Percentiles rank a stretch among this genome's conserved stretches.
Evolutionary conservation across 78 protist species (phyloP).

Genomic region (Chrysochromulina tobinii): DNA sequence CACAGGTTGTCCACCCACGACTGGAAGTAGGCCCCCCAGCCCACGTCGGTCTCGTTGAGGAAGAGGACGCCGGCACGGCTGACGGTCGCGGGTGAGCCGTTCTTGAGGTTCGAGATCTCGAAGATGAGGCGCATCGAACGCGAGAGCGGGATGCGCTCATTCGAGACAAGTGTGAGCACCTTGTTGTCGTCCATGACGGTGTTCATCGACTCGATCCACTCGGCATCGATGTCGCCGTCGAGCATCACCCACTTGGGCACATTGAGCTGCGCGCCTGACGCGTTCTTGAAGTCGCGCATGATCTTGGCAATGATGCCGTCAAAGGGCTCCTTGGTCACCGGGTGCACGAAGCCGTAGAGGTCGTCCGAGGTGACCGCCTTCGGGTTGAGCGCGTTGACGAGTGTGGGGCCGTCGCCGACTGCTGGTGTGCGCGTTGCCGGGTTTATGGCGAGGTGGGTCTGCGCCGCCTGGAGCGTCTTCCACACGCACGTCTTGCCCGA

Average conservation of each 20-base stretch:
- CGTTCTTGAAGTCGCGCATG: conserved; percentile 42
- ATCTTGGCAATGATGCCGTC: conserved; percentile 68
- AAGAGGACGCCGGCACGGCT: conserved; percentile 90
- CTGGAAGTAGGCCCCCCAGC: conserved; percentile 74
- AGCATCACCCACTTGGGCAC: conserved; percentile 76
- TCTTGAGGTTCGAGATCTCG: conserved; percentile 69
- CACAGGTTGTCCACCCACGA: conserved; percentile 68
- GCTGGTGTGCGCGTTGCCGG: too few species aligned
- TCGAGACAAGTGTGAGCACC: conserved; percentile 85
- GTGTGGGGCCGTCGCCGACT: not conserved
- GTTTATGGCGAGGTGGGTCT: not conserved
- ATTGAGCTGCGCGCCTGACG: not conserved
- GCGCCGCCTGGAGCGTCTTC: conserved; percentile 53
- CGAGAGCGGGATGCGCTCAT: conserved; percentile 85
- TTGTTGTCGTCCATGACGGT: conserved; percentile 93
- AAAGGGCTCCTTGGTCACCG: conserved; percentile 57
- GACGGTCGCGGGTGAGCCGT: conserved; percentile 92
- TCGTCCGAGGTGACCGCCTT: conserved; percentile 71
- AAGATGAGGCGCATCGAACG: conserved; percentile 82
- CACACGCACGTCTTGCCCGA: conserved; percentile 68
- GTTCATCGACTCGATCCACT: conserved; percentile 90
- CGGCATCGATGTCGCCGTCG: conserved; percentile 87
- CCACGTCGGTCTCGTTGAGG: conserved; percentile 82
- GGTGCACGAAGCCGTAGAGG: conserved; percentile 67
- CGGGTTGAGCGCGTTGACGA: conserved; percentile 56